Evolutionary conservation across 495 filamentous ascomycete species (phyloP), one percentile per base, ranked within the genome.

Genomic region (Penicillium parvum): DNA sequence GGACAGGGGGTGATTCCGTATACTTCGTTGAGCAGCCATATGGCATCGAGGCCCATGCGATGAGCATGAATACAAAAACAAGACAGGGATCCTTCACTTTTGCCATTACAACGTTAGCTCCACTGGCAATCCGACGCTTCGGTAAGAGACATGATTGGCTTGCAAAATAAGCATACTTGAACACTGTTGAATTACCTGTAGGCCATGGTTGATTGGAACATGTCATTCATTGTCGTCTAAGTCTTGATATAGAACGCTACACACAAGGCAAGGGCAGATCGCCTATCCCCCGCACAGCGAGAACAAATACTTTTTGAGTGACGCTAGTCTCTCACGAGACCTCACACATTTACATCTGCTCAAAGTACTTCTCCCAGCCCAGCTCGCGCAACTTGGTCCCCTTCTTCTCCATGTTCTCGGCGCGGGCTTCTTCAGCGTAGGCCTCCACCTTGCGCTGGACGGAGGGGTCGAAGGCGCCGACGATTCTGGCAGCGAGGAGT

Each of bases 401-500:
- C 53, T 74, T 74, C 47, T 63, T 41, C 45, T 78, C 70, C 59
- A 95, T 69, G 61, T 72, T 79, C 59, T 72, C 71, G 23, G 79
- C 78, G 62, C 89, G 89, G 11, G 69, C 77, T 32, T 74, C 74
- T 64, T 82, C 81, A 50, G 82, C 79, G 60, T 90, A 95, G 28
- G 68, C 64, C 60, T 76, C 78, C 51, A 91, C 76, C 66, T 77
- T 78, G 37, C 71, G 63, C 61, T 77, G 70, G 28, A 84, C 54
- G 33, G 57, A 60, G 6, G 71, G 72, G 52, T 90, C 79, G 40
- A 75, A 77, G 15, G 76, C 62, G 14, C 89, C 90, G 3, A 98
- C 60, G 18, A 96, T 94, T 29, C 91, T 73, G 18, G 84, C 78
- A n/a, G 92, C 92, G 17, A 95, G 65, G 39, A 96, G 76, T 22